A percentile compares a stretch with the other conserved stretches of the same genome.
Conservation (phyloP, 2,329 filamentous ascomycete species). For the Pleurostoma richardsiae region DNA sequence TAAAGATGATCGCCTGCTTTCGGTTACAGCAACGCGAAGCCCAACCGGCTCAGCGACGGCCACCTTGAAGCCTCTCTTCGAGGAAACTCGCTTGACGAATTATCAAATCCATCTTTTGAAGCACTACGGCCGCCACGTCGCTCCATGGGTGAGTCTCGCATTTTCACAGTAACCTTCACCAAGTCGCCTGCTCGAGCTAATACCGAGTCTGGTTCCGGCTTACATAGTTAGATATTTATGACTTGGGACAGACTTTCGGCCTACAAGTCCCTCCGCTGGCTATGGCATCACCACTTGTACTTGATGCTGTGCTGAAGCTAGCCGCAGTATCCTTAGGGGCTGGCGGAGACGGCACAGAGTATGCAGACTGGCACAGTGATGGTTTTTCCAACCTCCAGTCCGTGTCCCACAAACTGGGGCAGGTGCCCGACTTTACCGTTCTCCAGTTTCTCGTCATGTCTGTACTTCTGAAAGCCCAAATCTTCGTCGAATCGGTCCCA, state of each 20-base stretch:
- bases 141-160: not conserved
- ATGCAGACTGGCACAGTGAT: not conserved
- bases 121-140: not conserved
- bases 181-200: not conserved
- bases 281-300: not conserved
- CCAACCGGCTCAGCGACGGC: not conserved
- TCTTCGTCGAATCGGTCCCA: conserved; percentile 9
- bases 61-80: not conserved
- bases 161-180: not conserved
- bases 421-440: conserved; percentile 5
- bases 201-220: not conserved
- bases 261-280: not conserved
- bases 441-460: conserved; percentile 9
- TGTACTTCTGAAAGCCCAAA: conserved; percentile 5
- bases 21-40: not conserved
- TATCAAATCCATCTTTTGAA: not conserved
- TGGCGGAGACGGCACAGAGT: not conserved
- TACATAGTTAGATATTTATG: not conserved
- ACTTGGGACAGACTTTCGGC: not conserved
- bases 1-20: not conserved
- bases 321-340: not conserved
- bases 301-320: not conserved
- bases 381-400: not conserved
- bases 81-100: not conserved
- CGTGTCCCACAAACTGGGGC: not conserved